These are phyloP conservation scores for Saturnispora hagleri DNA, from an alignment of 805 yeast genomes.

Conservation along the genomic window DNA sequence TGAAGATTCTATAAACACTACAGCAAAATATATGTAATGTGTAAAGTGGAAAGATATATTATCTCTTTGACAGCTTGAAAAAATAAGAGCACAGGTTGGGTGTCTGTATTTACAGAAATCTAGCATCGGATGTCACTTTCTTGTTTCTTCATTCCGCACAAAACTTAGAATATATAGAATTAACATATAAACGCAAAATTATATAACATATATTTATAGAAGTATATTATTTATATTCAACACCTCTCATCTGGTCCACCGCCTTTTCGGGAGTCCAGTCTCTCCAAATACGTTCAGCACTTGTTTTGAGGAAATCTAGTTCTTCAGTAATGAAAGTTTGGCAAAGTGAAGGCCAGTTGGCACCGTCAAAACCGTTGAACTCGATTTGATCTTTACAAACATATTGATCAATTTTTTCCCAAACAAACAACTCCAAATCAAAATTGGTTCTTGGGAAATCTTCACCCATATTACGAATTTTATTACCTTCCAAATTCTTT, in stretches of 20 bases:
- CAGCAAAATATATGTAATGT: background rate
- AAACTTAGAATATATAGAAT: background rate
- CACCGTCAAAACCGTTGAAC: slow-evolving; percentile 17
- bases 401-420: slow-evolving; percentile 28
- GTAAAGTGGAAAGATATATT: background rate
- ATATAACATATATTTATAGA: too few species aligned
- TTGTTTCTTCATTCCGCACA: background rate
- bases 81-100: too few species aligned
- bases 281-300: slow-evolving; percentile 18
- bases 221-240: background rate
- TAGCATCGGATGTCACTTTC: background rate
- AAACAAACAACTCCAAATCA: slow-evolving; percentile 27
- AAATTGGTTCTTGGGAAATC: slow-evolving; percentile 26
- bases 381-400: slow-evolving; percentile 24
- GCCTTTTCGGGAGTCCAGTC: slow-evolving; percentile 10
- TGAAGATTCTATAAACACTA: too few species aligned
- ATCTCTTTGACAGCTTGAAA: too few species aligned
- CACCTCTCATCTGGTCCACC: slow-evolving; percentile 12
- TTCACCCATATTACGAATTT: slow-evolving; percentile 28
- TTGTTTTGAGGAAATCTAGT: slow-evolving; percentile 17
- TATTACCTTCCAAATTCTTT: slow-evolving; percentile 22
- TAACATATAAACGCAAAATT: background rate
- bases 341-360: slow-evolving; percentile 20
- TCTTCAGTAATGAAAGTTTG: slow-evolving; percentile 23
- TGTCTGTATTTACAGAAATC: too few species aligned